Evolutionary conservation across 441 rosid species (phyloP), one percentile per base, ranked within the genome.

Genomic region (Bruguiera hainesii): DNA sequence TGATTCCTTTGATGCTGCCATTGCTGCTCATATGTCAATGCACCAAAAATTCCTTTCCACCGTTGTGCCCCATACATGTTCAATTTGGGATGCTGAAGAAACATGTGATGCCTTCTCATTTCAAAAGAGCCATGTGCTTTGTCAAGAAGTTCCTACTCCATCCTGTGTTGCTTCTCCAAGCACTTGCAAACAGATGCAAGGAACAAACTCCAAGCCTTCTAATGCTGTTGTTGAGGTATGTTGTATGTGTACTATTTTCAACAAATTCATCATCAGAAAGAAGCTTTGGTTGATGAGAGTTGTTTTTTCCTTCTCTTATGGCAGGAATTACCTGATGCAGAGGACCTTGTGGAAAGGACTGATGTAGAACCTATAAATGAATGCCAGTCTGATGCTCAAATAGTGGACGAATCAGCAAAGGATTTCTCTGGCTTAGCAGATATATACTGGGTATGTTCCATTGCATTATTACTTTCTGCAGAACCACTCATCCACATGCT

Each of bases 61-160:
- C 6, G 60, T 78, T 64, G 60, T 78, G 68, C 74, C 83, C 75
- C 84, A 82, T 64, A 66, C 86, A 30, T 72, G 91, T 49, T 90
- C 98, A 31, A 81, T 90, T 60, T 95, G 96, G 97, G 99, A 89
- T 79, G 96, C 91, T 70, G 99, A 95, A 79, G 98, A 95, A 75
- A 95, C 99, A 58, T 88, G 98, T 5, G 99, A 95, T 79, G 98
- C 95, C 77, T 95, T 95, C 83, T 85, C 88, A n/a, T 95, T 95
- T 83, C 87, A 77, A 64, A 86, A 69, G 76, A 75, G 67, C 49
- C 83, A 62, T 72, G 64, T 68, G 60, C 60, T 66, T 29, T 31
- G 26, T 61, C 74, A 74, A 58, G 83, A 83, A 56, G 67, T 68
- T 62, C 35, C 81, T 49, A 49, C 69, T 69, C 56, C 82, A 57